Evolutionary conservation across 768 basidiomycete species (phyloP), one percentile per base, ranked within the genome.

Genomic region (Amylocystis lapponica): DNA sequence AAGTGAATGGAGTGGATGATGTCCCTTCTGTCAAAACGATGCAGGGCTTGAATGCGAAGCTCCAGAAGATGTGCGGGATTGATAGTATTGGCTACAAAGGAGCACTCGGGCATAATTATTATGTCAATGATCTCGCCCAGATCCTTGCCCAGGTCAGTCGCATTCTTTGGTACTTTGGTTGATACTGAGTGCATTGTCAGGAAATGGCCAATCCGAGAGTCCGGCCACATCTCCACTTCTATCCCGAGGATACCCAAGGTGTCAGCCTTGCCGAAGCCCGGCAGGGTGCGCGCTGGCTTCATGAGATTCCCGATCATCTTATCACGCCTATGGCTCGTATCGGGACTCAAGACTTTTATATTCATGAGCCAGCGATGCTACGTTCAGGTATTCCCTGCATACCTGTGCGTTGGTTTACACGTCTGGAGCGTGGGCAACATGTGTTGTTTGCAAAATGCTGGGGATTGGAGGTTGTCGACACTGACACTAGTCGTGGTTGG

Each of bases 121-220:
- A 34, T 11, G 37, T 36, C 12, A 48, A 43, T 27, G 41, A 39
- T 17, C 31, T 43, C 12, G 14, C 14, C 3, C 35, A 33, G 5
- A 49, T 49, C 6, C 14, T 49, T 19, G 37, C 36, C 2, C 47
- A 49, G 30, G 47, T 49, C 26, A 5, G 25, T 36, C n/a, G n/a
- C n/a, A n/a, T n/a, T n/a, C n/a, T n/a, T n/a, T n/a, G n/a, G n/a
- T n/a, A n/a, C n/a, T n/a, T n/a, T n/a, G n/a, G n/a, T n/a, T n/a
- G n/a, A n/a, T n/a, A n/a, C n/a, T n/a, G n/a, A n/a, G n/a, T n/a
- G n/a, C n/a, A n/a, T n/a, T n/a, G n/a, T 21, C 20, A 49, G 43
- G 48, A 49, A 22, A 30, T 49, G 23, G 30, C 38, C 10, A 49
- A 49, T 27, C 48, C 48, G 3, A 27, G 22, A 4, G 43, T 49